Evolutionary conservation across 1,139 yeast genomes (phyloP), one percentile per base, ranked within the genome.

Genomic region (Pichia sp.): DNA sequence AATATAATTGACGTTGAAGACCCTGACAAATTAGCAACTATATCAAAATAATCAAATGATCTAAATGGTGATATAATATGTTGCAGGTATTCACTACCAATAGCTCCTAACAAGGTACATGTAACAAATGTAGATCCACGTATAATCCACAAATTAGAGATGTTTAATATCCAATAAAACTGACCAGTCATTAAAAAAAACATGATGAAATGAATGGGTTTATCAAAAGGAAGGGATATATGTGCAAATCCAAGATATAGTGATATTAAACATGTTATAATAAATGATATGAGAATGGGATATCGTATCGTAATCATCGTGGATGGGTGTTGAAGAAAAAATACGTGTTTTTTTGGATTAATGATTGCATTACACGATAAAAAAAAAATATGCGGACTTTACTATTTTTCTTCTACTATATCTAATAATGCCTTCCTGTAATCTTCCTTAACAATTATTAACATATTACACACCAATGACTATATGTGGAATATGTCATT

Each of bases 11-110:
- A 66, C 6, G 48, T 7, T 3, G 50, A 4, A 2, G 65, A 61
- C 1, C 67, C 67, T 1, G 47, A 32, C 2, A 62, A 52, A 44
- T 63, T 63, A 9, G 58, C 55, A 5, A 54, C 27, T 13, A 63
- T 62, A 47, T 64, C 67, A 39, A 41, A 47, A 12, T 47, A 43
- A 46, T 64, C 67, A 45, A 64, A 63, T 0, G 53, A 43, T 25
- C 67, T 44, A n/a, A 49, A 47, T 7, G 65, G 59, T 4, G 63
- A 51, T 1, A 64, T 44, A 13, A 46, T 16, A 20, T 56, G 60
- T 43, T 63, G 68, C 3, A 57, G 27, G 47, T 58, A 59, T 42
- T 64, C 68, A 48, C 65, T 60, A 1, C 66, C 67, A 2, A 64
- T 44, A 0, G 63, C 66, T 1, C 63, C 66, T 6, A 56, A 35